Evolutionary conservation across 768 basidiomycete genomes (phyloP).

Genomic region (Suillus variegatus): DNA sequence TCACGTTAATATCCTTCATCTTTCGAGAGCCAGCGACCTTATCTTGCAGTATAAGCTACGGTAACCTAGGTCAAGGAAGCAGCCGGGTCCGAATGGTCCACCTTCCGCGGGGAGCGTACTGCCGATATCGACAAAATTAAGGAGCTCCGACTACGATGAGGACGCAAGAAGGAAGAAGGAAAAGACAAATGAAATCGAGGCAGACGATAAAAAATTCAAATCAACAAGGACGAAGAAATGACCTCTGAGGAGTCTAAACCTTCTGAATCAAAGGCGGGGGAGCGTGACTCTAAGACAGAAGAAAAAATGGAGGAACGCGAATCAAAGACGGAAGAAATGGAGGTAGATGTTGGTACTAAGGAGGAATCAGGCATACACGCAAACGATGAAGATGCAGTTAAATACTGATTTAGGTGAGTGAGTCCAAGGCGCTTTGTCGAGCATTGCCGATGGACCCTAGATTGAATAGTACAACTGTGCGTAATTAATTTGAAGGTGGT

Average conservation of each 20-base stretch:
- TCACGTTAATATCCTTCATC: background rate
- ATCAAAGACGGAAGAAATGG: slow-evolving; percentile 33
- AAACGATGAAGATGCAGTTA: slow-evolving; percentile 81
- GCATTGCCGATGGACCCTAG: background rate
- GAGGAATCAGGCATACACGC: slow-evolving; percentile 50
- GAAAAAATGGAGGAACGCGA: slow-evolving; percentile 39
- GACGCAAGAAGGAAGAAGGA: slow-evolving; percentile 49
- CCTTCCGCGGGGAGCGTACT: slow-evolving; percentile 62
- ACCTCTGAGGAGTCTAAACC: slow-evolving; percentile 27
- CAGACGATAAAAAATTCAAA: slow-evolving; percentile 17
- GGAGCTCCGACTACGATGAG: slow-evolving; percentile 63
- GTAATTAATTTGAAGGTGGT: slow-evolving; percentile 6
- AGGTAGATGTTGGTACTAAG: slow-evolving; percentile 26
- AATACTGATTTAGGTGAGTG: slow-evolving; percentile 49
- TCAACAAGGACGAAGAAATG: slow-evolving; percentile 35
- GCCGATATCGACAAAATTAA: slow-evolving; percentile 62
- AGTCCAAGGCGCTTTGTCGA: background rate
- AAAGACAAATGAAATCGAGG: slow-evolving; percentile 33
- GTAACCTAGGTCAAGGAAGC: slow-evolving; percentile 56
- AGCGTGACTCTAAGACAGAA: slow-evolving; percentile 16
- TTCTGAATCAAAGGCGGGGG: slow-evolving; percentile 7
- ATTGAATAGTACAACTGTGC: slow-evolving; percentile 4
- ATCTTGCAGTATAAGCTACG: slow-evolving; percentile 67
- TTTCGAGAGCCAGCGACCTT: background rate
- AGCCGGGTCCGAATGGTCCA: slow-evolving; percentile 66